phyloP scores from a whole-genome alignment of 2,329 filamentous ascomycete genomes.

The Sporothrix curviconia region DNA sequence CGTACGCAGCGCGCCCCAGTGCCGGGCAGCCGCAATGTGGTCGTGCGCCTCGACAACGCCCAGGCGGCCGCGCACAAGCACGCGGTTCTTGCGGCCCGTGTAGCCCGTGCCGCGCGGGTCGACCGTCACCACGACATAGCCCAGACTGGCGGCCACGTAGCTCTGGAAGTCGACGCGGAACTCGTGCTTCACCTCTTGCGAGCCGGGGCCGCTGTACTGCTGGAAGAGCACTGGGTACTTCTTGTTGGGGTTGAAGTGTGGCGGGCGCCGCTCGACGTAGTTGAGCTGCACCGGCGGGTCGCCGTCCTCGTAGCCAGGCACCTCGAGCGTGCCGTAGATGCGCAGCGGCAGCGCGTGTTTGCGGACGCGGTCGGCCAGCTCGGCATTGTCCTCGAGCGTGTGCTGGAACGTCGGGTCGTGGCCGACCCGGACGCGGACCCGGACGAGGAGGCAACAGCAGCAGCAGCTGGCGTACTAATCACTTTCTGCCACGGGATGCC shows the following conservation, averaged over 20 bases:
- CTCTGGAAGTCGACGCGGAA: conserved; percentile 86
- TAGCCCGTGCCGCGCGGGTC: conserved; percentile 91
- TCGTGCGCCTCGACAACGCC: conserved; percentile 80
- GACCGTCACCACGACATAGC: conserved; percentile 90
- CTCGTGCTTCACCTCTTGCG: conserved; percentile 73
- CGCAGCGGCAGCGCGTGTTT: conserved; percentile 76
- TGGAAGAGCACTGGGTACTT: conserved; percentile 92
- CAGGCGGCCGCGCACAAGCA: conserved; percentile 74
- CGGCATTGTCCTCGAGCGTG: conserved; percentile 70
- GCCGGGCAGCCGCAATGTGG: conserved; percentile 83
- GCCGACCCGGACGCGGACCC: conserved; percentile 44
- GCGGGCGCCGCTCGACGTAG: conserved; percentile 77
- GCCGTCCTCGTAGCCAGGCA: conserved; percentile 51
- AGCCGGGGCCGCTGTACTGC: conserved; percentile 91
- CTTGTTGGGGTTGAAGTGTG: conserved; percentile 76
- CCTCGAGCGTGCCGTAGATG: conserved; percentile 75
- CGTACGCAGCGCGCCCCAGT: conserved; percentile 76
- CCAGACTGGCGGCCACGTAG: conserved; percentile 76
- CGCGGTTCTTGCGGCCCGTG: conserved; percentile 76
- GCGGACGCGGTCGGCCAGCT: conserved; percentile 61
- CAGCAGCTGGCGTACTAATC: conserved; percentile 60
- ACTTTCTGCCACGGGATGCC: conserved; percentile 87
- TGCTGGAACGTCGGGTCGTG: conserved; percentile 48
- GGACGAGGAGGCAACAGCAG: neutral
- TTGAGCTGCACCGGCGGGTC: conserved; percentile 48